Base-by-base conservation (phyloP, 345 rosid genomes). In the Gossypium anomalum region DNA sequence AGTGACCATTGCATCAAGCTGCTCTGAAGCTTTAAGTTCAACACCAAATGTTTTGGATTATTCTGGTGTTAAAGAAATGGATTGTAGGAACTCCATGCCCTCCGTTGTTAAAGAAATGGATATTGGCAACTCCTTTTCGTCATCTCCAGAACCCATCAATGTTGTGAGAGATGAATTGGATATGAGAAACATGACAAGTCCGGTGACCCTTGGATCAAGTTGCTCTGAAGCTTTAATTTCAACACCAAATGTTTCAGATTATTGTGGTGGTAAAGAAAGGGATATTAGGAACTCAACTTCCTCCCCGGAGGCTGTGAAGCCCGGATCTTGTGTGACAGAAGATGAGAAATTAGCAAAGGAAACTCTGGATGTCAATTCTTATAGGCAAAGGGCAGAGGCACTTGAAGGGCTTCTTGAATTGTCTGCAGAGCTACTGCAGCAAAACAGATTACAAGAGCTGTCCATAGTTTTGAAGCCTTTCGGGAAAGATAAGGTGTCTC, bases 371-470 rank as follows among this genome's bases (percentile, higher is more conserved):
- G 83, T 93, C 4, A 95, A 89, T 77, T 93, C 98, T 5, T 95
- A 85, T 80, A 86, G 97, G 85, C 98, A 95, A 83, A 90, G 97
- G 83, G 99, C 99, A 17, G 99, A 95, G 4, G 99, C 98, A 61
- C 97, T 95, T 44, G 99, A 95, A 85, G 99, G 98, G 72, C 94
- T 95, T 20, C 67, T 95, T 12, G 99, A 93, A 77, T 76, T 95
- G 71, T 95, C 98, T 10, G 99, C 99, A 0, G 99, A 95, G 72
- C 81, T 95, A 84, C 89, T 95, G 69, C 87, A 93, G 79, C 90
- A 91, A 22, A 91, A 86, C 48, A 86, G 97, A 72, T 82, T 95
- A 75, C 97, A 95, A 82, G 99, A 95, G 86, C 93, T 95, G 45
- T 87, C 92, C 7, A 86, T 95, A n/a, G 98, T 95, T 74, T 82